Evolutionary conservation across 2,329 filamentous ascomycete genomes (phyloP), one percentile per base, ranked within the genome.

Genomic region (Falciphora oryzae): DNA sequence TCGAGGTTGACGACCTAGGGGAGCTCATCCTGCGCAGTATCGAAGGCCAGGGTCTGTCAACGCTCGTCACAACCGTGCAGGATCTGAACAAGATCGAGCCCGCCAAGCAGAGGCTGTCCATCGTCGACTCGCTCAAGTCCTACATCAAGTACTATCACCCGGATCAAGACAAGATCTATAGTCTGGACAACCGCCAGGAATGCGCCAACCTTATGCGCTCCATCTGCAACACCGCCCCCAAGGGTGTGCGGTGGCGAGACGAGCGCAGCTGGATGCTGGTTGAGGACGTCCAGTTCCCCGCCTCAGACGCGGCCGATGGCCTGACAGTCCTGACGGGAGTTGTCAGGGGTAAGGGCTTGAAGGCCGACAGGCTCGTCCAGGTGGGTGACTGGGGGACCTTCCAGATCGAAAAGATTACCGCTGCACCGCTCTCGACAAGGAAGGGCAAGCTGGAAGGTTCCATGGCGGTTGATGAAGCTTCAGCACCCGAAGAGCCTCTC

Each of bases 131-230:
- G 1, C 82, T 99, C 64, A 95, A 93, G 75, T 96, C 92, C 1
- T 97, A 91, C 78, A 93, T 98, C 72, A 92, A 88, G 31, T 94
- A 97, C 75, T 99, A 97, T 79, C 94, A 98, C 75, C 93, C 95
- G 0, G 86, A 91, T 29, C 89, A 95, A 71, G 93, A 97, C 71
- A 97, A 95, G 77, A 83, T 99, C 22, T 92, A 94, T 76, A 95
- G 88, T 69, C 82, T 97, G 64, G 93, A 97, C 73, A 94, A 86
- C 67, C 85, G 91, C 73, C 93, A 97, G 73, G 95, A 99, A 75
- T 94, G 91, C 74, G 86, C 92, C 63, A 98, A 97, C 74, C 81
- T 96, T 53, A 90, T 98, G 76, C 86, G 96, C 63, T 94, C 93
- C 32, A 80, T 99, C 22, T 99, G 95, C 81, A 97, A 89, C 68